Conservation (phyloP, 2,329 filamentous ascomycete species). For the Xylaria sp. region DNA sequence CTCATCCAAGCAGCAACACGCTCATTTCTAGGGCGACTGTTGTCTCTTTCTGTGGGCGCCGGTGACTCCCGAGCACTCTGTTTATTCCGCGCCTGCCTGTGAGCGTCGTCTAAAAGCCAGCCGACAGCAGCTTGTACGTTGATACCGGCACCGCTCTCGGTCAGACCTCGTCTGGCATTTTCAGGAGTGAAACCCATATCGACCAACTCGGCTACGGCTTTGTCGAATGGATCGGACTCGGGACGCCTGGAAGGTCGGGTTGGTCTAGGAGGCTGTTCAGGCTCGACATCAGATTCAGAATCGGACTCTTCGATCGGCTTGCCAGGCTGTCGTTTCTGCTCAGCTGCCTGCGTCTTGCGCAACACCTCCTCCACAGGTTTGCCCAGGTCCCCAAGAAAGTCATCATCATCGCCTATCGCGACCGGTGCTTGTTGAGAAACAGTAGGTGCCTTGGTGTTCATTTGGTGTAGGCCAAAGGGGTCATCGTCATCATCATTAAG, state of each 20-base stretch:
- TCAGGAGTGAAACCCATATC: conserved; percentile 92
- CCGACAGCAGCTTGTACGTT: conserved; percentile 84
- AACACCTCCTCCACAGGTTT: conserved; percentile 61
- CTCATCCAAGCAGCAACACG: conserved; percentile 58
- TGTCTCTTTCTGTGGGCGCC: conserved; percentile 37
- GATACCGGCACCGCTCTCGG: conserved; percentile 70
- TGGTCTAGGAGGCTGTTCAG: conserved; percentile 13
- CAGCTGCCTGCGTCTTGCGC: conserved; percentile 38
- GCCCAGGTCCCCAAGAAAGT: conserved; percentile 60
- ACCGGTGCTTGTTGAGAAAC: conserved; percentile 22
- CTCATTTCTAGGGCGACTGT: conserved; percentile 34
- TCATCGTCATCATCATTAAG: conserved; percentile 67
- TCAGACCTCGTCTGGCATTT: conserved; percentile 73
- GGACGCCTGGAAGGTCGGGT: conserved; percentile 14
- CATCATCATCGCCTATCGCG: conserved; percentile 60
- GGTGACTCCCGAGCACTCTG: conserved; percentile 48
- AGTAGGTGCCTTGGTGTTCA: conserved; percentile 43
- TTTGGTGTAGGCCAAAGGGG: conserved; percentile 72
- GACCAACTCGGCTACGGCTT: conserved; percentile 78
- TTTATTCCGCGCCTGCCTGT: conserved; percentile 74
- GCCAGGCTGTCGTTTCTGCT: conserved; percentile 46
- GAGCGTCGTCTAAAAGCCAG: conserved; percentile 86
- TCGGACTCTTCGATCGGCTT: conserved; percentile 50
- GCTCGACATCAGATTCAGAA: conserved; percentile 39
- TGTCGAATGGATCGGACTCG: conserved; percentile 61